Evolutionary conservation across 1,284 basidiomycete species (phyloP).

Genomic region (Sanguinoderma infundibulare): DNA sequence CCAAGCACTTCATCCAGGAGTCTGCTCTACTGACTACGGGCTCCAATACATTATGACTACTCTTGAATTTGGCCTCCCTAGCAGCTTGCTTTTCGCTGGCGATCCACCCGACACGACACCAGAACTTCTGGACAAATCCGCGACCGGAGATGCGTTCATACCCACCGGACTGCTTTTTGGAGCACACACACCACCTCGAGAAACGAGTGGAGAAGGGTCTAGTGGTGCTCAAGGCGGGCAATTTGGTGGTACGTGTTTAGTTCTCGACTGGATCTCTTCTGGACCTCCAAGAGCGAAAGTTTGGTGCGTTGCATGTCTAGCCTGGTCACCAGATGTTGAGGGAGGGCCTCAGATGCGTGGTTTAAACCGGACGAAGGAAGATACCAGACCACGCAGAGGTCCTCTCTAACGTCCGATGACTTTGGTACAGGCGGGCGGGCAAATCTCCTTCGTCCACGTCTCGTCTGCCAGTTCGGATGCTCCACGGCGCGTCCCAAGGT

Average conservation of each 20-base stretch:
- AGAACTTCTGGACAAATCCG: background rate
- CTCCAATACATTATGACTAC: slow-evolving; percentile 3
- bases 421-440: no score
- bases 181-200: background rate
- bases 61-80: slow-evolving; percentile 21
- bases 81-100: slow-evolving; percentile 17
- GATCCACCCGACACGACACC: background rate
- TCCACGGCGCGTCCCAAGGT: no score
- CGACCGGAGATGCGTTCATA: slow-evolving; percentile 16
- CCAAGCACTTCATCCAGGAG: background rate
- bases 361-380: no score
- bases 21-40: background rate
- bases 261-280: background rate
- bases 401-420: no score
- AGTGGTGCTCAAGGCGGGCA: background rate
- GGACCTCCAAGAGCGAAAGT: no score
- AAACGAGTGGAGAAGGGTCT: background rate
- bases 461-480: no score
- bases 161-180: slow-evolving; percentile 22
- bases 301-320: background rate
- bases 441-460: no score
- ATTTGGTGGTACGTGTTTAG: slow-evolving; percentile 18
- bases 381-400: no score
- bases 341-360: no score
- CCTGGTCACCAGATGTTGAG: no score